phyloP scores from a whole-genome alignment of 164 flowering plant genomes.

The Kingdonia uniflora region DNA sequence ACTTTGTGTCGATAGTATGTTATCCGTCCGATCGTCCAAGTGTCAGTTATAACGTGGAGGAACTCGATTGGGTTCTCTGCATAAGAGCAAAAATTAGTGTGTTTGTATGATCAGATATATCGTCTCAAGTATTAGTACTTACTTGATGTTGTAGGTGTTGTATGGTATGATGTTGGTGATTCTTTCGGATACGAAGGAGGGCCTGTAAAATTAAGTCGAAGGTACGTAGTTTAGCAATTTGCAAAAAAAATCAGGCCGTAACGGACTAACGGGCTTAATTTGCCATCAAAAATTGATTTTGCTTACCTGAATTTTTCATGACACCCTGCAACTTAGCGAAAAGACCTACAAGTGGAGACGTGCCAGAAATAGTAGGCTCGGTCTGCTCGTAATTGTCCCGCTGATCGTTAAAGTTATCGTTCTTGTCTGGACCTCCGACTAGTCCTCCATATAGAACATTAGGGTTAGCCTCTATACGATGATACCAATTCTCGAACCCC shows the following conservation, averaged over 20 bases:
- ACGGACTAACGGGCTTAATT: too few relatives aligned
- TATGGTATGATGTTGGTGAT: constrained; percentile 12
- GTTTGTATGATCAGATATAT: background rate
- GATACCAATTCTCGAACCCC: constrained; percentile 76
- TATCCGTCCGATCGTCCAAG: constrained; percentile 36
- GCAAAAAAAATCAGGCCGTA: too few relatives aligned
- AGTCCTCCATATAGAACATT: constrained; percentile 66
- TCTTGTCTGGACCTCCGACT: constrained; percentile 75
- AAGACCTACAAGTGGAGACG: constrained; percentile 75
- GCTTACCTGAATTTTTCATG: constrained; percentile 12
- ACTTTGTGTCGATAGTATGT: constrained; percentile 63
- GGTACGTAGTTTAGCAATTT: too few relatives aligned
- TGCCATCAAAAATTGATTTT: background rate
- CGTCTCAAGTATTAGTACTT: too few relatives aligned
- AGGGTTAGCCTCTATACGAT: constrained; percentile 42
- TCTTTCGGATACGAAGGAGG: constrained; percentile 1
- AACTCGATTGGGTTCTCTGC: constrained; percentile 53
- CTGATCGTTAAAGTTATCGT: constrained; percentile 50
- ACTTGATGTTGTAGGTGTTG: constrained; percentile 16
- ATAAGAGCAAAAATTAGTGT: background rate
- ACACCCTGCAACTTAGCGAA: constrained; percentile 53
- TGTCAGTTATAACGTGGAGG: constrained; percentile 46
- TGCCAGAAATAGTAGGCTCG: constrained; percentile 58
- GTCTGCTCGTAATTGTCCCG: constrained; percentile 59
- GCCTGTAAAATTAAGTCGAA: constrained; percentile 5